These are phyloP conservation scores for Serendipita sp. DNA, from an alignment of 768 basidiomycete species.

Conservation along the genomic window DNA sequence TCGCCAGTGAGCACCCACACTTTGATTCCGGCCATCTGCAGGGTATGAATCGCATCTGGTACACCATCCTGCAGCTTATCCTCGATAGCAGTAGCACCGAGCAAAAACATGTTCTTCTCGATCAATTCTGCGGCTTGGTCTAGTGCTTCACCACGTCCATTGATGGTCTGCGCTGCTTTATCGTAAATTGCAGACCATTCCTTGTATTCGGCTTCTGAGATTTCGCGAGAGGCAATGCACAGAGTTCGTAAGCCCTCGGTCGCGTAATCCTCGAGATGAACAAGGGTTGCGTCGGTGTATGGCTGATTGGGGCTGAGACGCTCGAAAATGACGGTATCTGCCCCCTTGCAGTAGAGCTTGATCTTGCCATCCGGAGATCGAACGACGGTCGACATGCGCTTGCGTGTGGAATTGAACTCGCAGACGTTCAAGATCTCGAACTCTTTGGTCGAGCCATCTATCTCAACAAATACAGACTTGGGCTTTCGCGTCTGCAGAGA, in stretches of 20 bases:
- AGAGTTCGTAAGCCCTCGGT: slow-evolving; percentile 93
- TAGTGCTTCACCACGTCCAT: slow-evolving; percentile 85
- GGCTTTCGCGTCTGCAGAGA: slow-evolving; percentile 73
- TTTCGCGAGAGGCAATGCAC: slow-evolving; percentile 89
- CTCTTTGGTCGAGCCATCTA: slow-evolving; percentile 55
- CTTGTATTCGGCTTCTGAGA: slow-evolving; percentile 76
- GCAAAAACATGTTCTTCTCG: slow-evolving; percentile 80
- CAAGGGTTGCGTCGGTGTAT: slow-evolving; percentile 70
- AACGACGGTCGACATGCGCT: slow-evolving; percentile 94
- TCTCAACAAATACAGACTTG: slow-evolving; percentile 80
- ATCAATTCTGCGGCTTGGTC: slow-evolving; percentile 92
- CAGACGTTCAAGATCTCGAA: slow-evolving; percentile 91
- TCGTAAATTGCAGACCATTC: slow-evolving; percentile 83
- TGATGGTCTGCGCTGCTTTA: slow-evolving; percentile 87
- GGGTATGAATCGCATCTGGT: slow-evolving; percentile 91
- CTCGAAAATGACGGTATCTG: slow-evolving; percentile 94
- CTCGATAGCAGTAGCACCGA: slow-evolving; percentile 96
- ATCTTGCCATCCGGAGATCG: slow-evolving; percentile 78
- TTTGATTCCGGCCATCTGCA: slow-evolving; percentile 98
- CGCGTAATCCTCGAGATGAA: slow-evolving; percentile 93
- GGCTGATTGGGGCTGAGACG: slow-evolving; percentile 65
- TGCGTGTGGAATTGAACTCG: slow-evolving; percentile 96
- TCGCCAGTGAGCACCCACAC: slow-evolving; percentile 98
- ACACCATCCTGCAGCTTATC: slow-evolving; percentile 98
- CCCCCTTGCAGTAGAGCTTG: slow-evolving; percentile 92